A percentile compares a stretch with the other conserved stretches of the same genome.
Conservation (phyloP, 805 yeast species). For the Ascoidea asiatica region DNA sequence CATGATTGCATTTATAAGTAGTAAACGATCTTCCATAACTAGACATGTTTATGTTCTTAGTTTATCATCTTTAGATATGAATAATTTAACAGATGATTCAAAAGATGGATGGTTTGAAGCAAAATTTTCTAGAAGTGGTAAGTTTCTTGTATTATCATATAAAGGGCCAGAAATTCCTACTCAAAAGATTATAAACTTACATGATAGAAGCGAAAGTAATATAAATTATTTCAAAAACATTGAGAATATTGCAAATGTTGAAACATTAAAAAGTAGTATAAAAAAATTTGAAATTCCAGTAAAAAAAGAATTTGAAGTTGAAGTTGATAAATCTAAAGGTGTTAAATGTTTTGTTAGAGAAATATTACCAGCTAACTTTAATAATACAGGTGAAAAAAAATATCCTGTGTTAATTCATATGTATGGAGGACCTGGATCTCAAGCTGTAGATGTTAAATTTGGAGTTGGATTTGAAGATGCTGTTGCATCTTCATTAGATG, state of each 20-base stretch:
- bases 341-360: slow-evolving; percentile 40
- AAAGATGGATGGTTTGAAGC: slow-evolving; percentile 33
- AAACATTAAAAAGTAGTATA: slow-evolving; percentile 11
- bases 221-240: slow-evolving; percentile 17
- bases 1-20: slow-evolving; percentile 41
- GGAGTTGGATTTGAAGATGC: slow-evolving; percentile 44
- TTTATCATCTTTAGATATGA: slow-evolving; percentile 17
- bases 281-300: slow-evolving; percentile 34
- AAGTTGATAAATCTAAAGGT: slow-evolving; percentile 19
- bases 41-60: slow-evolving; percentile 44
- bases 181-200: slow-evolving; percentile 56
- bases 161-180: slow-evolving; percentile 71
- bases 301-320: slow-evolving; percentile 24
- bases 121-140: slow-evolving; percentile 42
- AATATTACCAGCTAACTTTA: slow-evolving; percentile 44
- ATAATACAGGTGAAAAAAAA: slow-evolving; percentile 21
- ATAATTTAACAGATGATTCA: slow-evolving; percentile 19
- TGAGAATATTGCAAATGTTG: slow-evolving; percentile 9
- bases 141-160: slow-evolving; percentile 38
- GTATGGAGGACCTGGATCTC: slow-evolving; percentile 78
- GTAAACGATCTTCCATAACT: slow-evolving; percentile 40
- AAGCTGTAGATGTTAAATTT: slow-evolving; percentile 34
- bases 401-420: slow-evolving; percentile 57
- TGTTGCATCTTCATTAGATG: slow-evolving; percentile 40
- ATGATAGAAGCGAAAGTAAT: slow-evolving; percentile 20